These are phyloP conservation scores for Myriosclerotinia curreyana DNA, from an alignment of 2,329 filamentous ascomycete species.

Conservation along the genomic window DNA sequence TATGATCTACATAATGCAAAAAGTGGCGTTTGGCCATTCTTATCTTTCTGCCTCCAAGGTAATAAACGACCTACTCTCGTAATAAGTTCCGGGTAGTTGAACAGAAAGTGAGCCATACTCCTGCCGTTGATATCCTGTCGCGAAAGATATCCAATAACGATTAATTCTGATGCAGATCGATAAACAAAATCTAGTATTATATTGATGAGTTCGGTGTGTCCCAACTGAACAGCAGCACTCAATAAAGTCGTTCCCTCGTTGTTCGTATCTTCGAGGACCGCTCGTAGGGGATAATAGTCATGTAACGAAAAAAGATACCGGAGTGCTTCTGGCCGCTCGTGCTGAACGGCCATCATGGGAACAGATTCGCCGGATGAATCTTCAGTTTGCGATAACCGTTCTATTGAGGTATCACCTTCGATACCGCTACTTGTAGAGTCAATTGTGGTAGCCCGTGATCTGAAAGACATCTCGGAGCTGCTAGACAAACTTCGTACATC, in stretches of 20 bases:
- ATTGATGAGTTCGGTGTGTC: conserved; percentile 70
- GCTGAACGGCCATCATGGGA: conserved; percentile 79
- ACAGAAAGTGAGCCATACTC: conserved; percentile 92
- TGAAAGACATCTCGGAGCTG: conserved; percentile 78
- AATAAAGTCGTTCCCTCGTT: conserved; percentile 87
- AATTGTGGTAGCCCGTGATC: conserved; percentile 75
- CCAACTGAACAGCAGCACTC: conserved; percentile 85
- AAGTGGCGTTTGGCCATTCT: conserved; percentile 95
- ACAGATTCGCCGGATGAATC: conserved; percentile 76
- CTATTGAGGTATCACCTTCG: conserved; percentile 83
- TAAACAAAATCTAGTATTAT: conserved; percentile 71
- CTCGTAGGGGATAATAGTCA: conserved; percentile 68
- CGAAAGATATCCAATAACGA: conserved; percentile 65
- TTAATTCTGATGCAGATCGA: conserved; percentile 51
- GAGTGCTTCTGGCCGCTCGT: conserved; percentile 67
- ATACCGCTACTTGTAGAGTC: conserved; percentile 69
- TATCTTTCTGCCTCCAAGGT: conserved; percentile 87
- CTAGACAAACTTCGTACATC: conserved; percentile 85
- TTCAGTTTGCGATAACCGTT: conserved; percentile 70
- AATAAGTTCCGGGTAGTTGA: conserved; percentile 83
- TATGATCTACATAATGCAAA: conserved; percentile 95
- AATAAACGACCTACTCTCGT: conserved; percentile 70
- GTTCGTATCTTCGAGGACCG: conserved; percentile 79
- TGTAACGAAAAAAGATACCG: conserved; percentile 75
- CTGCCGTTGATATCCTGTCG: conserved; percentile 80